Evolutionary conservation across 768 basidiomycete genomes (phyloP).

Genomic region (Tylopilus rubrobrunneus): DNA sequence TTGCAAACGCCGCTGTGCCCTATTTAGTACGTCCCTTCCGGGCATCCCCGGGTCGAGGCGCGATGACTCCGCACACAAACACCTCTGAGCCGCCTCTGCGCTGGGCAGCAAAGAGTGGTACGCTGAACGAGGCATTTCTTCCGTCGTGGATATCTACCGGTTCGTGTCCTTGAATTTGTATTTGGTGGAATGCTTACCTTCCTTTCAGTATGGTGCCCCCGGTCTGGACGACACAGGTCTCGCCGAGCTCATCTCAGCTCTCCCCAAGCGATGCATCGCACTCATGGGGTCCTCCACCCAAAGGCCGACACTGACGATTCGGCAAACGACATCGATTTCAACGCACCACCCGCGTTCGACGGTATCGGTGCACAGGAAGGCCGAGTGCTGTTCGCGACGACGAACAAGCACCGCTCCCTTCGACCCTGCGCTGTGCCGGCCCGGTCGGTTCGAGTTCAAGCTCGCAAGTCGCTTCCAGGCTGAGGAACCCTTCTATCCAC

Average conservation of each 20-base stretch:
- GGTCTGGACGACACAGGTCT: constrained; percentile 66
- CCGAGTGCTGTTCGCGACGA: constrained; percentile 74
- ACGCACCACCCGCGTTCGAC: constrained; percentile 48
- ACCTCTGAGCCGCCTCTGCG: too few species aligned
- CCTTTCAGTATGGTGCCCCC: constrained; percentile 58
- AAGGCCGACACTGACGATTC: too few species aligned
- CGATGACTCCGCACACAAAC: too few species aligned
- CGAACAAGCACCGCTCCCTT: constrained; percentile 65
- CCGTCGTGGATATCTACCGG: constrained; percentile 75
- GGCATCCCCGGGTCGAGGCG: constrained; percentile 19
- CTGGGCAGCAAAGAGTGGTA: constrained; percentile 69
- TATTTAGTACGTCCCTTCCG: too few species aligned
- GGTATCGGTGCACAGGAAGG: constrained; percentile 79
- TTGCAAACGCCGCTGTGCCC: too few species aligned
- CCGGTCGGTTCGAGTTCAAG: constrained; percentile 75
- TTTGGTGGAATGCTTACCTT: background rate
- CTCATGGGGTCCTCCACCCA: constrained; percentile 42
- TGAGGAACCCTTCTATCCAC: constrained; percentile 64
- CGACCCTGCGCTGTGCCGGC: constrained; percentile 70
- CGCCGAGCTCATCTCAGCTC: constrained; percentile 51
- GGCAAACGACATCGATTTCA: too few species aligned
- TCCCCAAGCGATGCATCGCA: constrained; percentile 70
- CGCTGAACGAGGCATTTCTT: constrained; percentile 70
- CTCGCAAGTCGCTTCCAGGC: constrained; percentile 71
- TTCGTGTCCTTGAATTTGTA: constrained; percentile 18